Percentiles rank a stretch among this genome's conserved stretches.
phyloP scores from a whole-genome alignment of 176 grass and related monocot species.

The Triticum urartu region DNA sequence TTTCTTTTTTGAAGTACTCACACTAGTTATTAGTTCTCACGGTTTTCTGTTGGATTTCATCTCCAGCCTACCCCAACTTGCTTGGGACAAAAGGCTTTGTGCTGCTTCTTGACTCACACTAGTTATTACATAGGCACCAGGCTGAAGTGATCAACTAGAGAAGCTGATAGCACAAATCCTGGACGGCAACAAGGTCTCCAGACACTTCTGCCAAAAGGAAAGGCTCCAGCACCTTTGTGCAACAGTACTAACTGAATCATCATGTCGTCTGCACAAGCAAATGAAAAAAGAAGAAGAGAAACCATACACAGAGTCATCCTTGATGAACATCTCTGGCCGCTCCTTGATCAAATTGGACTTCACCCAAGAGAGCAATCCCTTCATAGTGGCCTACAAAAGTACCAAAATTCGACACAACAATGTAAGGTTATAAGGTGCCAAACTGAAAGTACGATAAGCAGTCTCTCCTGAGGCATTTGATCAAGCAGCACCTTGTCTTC shows the following conservation, averaged over 20 bases:
- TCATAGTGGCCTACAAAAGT: constrained; percentile 44
- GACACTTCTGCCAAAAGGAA: neutral
- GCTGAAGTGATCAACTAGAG: neutral
- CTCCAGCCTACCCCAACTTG: neutral
- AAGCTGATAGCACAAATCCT: neutral
- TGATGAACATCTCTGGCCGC: constrained; percentile 91
- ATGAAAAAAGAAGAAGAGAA: neutral
- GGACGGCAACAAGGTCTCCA: neutral
- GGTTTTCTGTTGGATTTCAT: neutral
- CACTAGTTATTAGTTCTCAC: neutral
- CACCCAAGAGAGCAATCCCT: constrained; percentile 65
- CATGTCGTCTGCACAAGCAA: neutral
- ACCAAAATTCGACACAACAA: neutral
- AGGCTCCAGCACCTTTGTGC: neutral
- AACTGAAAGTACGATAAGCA: neutral
- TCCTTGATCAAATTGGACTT: constrained; percentile 94
- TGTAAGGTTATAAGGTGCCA: neutral
- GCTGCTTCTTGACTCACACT: neutral
- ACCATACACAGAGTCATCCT: constrained; percentile 75
- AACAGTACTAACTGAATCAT: neutral
- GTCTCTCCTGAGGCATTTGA: neutral
- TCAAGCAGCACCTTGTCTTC: constrained; percentile 45
- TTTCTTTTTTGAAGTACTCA: neutral
- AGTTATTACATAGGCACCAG: neutral
- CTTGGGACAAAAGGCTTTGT: neutral